phyloP scores from a whole-genome alignment of 2,329 filamentous ascomycete species.

The Dryadomyces sulphureus region DNA sequence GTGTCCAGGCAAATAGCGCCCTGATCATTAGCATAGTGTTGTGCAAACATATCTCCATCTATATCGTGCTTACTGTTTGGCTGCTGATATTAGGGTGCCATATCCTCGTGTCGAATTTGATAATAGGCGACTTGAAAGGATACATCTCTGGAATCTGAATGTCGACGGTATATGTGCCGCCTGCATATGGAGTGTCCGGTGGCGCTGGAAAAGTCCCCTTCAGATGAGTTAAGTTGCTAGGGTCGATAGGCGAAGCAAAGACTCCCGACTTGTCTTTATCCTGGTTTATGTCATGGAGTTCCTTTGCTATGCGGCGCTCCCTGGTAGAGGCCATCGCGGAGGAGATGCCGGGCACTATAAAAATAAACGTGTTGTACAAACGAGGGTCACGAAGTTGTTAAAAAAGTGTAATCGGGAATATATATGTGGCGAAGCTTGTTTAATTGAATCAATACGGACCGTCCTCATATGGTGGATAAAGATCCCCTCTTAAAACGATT shows the following conservation, averaged over 20 bases:
- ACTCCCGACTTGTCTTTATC: conserved; percentile 67
- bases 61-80: conserved; percentile 58
- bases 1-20: conserved; percentile 96
- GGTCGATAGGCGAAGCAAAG: conserved; percentile 47
- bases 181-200: conserved; percentile 85
- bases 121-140: conserved; percentile 80
- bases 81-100: conserved; percentile 98
- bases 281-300: conserved; percentile 57
- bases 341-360: too few species aligned
- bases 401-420: too few species aligned
- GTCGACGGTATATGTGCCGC: conserved; percentile 67
- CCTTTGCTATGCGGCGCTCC: conserved; percentile 53
- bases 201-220: conserved; percentile 74
- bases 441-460: too few species aligned
- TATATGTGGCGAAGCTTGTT: too few species aligned
- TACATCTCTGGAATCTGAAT: conserved; percentile 81
- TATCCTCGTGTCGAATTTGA: conserved; percentile 85
- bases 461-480: too few species aligned
- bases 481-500: too few species aligned
- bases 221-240: conserved; percentile 64
- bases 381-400: too few species aligned
- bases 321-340: conserved; percentile 31
- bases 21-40: too few species aligned
- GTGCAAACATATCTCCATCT: too few species aligned
- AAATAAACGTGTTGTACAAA: too few species aligned